A percentile compares a stretch with the other conserved stretches of the same genome.
Evolutionary conservation across 257 asterid genomes (phyloP).

Genomic region (Nemophila menziesii): DNA sequence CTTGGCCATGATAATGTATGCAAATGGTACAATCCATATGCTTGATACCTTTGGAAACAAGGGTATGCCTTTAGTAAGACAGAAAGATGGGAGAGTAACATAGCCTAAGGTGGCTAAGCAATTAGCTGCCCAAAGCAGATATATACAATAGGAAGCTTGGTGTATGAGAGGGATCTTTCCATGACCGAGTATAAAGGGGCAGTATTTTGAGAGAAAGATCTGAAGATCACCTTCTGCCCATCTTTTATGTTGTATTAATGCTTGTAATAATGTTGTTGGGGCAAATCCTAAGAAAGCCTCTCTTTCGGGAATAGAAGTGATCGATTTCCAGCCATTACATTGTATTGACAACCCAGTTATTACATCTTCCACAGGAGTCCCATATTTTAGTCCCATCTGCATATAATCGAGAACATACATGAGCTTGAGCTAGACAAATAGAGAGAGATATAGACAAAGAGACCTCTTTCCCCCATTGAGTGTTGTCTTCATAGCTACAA

Average conservation of each 20-base stretch:
- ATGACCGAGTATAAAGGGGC: slow-evolving; percentile 17
- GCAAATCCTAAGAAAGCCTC: slow-evolving; percentile 23
- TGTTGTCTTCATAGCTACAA: slow-evolving; percentile 17
- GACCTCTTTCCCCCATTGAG: slow-evolving; percentile 30
- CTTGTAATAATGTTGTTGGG: slow-evolving; percentile 16
- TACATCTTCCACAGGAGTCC: slow-evolving; percentile 21
- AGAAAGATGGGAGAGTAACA: slow-evolving; percentile 9
- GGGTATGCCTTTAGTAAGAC: slow-evolving; percentile 19
- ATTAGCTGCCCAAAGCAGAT: slow-evolving; percentile 20
- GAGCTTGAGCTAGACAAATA: not conserved
- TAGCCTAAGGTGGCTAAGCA: slow-evolving; percentile 16
- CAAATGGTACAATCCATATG: slow-evolving; percentile 22
- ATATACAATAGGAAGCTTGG: slow-evolving; percentile 14
- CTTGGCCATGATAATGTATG: slow-evolving; percentile 13
- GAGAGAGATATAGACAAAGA: not conserved
- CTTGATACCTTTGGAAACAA: slow-evolving; percentile 29
- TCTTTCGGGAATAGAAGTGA: slow-evolving; percentile 10
- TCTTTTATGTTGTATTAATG: slow-evolving; percentile 19
- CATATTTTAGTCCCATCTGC: slow-evolving; percentile 27
- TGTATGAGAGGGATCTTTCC: slow-evolving; percentile 15
- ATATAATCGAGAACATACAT: not conserved
- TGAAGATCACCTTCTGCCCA: slow-evolving; percentile 25
- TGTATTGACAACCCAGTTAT: slow-evolving; percentile 22
- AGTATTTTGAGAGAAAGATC: slow-evolving; percentile 19
- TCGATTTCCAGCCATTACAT: slow-evolving; percentile 24